phyloP scores from a whole-genome alignment of 2,329 filamentous ascomycete species.

The Tolypocladium cylindrosporum region DNA sequence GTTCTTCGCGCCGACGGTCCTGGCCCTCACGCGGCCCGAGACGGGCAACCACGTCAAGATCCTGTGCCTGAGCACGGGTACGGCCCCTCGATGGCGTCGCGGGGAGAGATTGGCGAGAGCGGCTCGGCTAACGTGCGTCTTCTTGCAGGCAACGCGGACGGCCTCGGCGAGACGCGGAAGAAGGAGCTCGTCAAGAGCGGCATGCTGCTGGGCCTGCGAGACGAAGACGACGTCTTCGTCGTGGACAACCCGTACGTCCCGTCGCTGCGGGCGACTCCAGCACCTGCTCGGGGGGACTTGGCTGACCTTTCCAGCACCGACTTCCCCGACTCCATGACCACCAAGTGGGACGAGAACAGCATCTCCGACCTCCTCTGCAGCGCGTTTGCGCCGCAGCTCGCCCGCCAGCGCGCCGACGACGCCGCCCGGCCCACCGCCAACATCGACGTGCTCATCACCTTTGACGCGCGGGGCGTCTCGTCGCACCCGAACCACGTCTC shows the following conservation, averaged over 20 bases:
- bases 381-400: slow-evolving; percentile 61
- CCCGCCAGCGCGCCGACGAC: slow-evolving; percentile 21
- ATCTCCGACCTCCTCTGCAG: slow-evolving; percentile 61
- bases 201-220: slow-evolving; percentile 61
- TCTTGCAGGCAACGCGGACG: slow-evolving; percentile 65
- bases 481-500: slow-evolving; percentile 90
- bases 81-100: background rate
- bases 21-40: slow-evolving; percentile 71
- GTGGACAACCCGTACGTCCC: slow-evolving; percentile 59
- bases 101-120: background rate
- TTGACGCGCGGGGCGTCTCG: slow-evolving; percentile 74
- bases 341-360: slow-evolving; percentile 60
- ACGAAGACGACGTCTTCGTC: slow-evolving; percentile 74
- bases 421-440: slow-evolving; percentile 31
- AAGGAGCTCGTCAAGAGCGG: slow-evolving; percentile 78
- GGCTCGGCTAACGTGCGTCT: background rate
- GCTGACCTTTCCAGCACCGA: slow-evolving; percentile 27
- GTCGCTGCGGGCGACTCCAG: background rate
- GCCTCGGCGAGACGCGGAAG: slow-evolving; percentile 72
- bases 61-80: slow-evolving; percentile 79
- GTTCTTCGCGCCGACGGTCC: slow-evolving; percentile 90
- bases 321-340: slow-evolving; percentile 85
- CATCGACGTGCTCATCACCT: slow-evolving; percentile 82
- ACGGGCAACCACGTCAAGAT: slow-evolving; percentile 90
- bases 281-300: background rate